Evolutionary conservation across 2,329 filamentous ascomycete genomes (phyloP).

Genomic region (Raffaelea ambrosiae): DNA sequence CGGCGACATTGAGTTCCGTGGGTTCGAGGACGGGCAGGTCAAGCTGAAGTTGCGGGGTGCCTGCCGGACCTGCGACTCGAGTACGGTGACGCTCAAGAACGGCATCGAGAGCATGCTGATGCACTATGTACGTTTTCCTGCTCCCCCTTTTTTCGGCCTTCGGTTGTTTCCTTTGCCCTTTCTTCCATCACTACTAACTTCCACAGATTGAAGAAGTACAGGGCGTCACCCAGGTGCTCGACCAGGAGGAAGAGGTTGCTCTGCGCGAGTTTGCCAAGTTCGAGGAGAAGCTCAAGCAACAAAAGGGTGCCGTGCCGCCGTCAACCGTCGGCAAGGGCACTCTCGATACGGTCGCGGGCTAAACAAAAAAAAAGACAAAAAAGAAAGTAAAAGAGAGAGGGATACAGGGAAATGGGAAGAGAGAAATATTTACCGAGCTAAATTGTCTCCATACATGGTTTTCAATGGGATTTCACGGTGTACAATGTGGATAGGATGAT

Average conservation of each 20-base stretch:
- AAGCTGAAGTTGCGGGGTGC: conserved; percentile 80
- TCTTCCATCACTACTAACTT: background rate
- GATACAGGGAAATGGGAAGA: no score
- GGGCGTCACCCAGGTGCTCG: conserved; percentile 81
- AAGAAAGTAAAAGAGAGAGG: background rate
- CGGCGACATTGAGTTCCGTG: conserved; percentile 91
- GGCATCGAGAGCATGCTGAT: conserved; percentile 98
- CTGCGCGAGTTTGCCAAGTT: conserved; percentile 87
- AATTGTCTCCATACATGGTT: no score
- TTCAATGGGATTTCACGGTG: no score
- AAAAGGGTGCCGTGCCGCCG: conserved; percentile 35
- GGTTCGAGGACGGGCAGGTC: conserved; percentile 82
- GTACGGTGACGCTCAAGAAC: conserved; percentile 93
- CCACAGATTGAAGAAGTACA: conserved; percentile 86
- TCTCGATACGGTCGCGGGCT: conserved; percentile 28
- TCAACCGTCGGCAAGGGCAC: conserved; percentile 28
- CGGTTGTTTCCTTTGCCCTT: background rate
- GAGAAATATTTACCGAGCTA: no score
- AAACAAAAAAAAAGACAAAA: conserved; percentile 8
- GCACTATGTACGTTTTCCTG: conserved; percentile 64
- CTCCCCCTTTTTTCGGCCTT: background rate
- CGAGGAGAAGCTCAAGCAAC: conserved; percentile 66
- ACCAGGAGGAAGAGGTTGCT: conserved; percentile 85
- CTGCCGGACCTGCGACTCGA: conserved; percentile 92
- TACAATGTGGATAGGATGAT: no score